Base-by-base conservation (phyloP, 805 yeast genomes). In the Schwanniomyces vanrijiae region DNA sequence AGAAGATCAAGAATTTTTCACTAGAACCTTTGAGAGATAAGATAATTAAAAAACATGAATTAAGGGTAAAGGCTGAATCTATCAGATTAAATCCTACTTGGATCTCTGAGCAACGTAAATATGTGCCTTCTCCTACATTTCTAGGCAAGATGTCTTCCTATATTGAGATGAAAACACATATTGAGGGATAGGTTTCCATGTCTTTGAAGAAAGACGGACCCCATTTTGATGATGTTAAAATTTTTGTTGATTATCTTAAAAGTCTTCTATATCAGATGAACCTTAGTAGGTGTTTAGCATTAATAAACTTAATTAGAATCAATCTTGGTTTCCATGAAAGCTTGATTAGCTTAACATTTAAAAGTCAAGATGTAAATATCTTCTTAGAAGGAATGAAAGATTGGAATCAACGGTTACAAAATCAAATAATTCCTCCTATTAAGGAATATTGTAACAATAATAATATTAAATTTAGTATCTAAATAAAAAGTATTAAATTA, bases 131-230 rank as follows among this genome's bases (percentile, higher is more conserved):
- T 3, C 60, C 60, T 3, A 14, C 28, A 20, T 63, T 64, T 40
- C 37, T 61, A 37, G 46, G 53, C 18, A 43, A 46, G 24, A n/a
- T 14, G 4, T 19, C 45, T 8, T 37, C 49, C 11, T 50, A 43
- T 24, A 16, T 37, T 2, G 60, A 58, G 13, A 47, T 65, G 45
- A 56, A 47, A 19, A 16, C 20, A 2, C 51, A 54, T 38, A 29
- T 69, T 1, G 43, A 50, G 6, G 61, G 60, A 5, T 69, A 73
- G 75, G 50, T 68, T 0, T 18, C 42, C 2, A 47, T 46, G 41
- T 61, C 71, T 0, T 46, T 68, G 18, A 40, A 45, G 3, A 73
- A 68, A 44, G 55, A 54, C 26, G 75, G 75, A 0, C 75, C 75
- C 0, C 75, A 69, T 51, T 39, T 35, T 3, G 71, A 66, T 25